Percentiles rank a stretch among this genome's conserved stretches.
Conservation (phyloP, 2,329 filamentous ascomycete genomes). For the Fusarium tricinctum region DNA sequence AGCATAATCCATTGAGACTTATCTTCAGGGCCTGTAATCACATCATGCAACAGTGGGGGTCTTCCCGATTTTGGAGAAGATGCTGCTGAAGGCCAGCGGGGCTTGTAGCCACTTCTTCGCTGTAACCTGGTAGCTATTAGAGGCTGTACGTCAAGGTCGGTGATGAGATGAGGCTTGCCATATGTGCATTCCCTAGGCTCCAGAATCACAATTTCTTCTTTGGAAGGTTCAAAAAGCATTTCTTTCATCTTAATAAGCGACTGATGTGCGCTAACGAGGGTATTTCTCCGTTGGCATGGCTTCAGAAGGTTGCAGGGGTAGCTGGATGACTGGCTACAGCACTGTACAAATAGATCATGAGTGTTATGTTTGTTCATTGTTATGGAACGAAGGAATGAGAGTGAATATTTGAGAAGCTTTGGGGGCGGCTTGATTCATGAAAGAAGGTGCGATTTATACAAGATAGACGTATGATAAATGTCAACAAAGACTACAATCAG, state of each 20-base stretch:
- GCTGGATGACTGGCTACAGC: neutral
- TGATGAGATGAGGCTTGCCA: neutral
- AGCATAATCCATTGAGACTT: neutral
- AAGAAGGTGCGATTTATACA: too few species aligned
- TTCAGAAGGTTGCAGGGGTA: neutral
- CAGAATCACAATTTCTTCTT: neutral
- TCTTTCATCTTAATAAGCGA: neutral
- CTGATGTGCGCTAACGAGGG: neutral
- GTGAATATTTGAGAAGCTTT: too few species aligned
- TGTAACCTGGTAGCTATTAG: neutral
- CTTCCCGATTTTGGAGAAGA: constrained; percentile 20
- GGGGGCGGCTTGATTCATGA: too few species aligned
- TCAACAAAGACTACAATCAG: neutral
- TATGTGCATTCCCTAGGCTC: neutral
- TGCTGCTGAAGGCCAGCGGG: neutral
- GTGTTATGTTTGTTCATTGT: too few species aligned
- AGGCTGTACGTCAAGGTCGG: neutral
- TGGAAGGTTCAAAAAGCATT: neutral
- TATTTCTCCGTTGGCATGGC: neutral
- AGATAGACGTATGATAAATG: neutral
- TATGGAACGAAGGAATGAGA: too few species aligned
- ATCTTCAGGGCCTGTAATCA: neutral
- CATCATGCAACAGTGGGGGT: constrained; percentile 22
- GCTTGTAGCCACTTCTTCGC: neutral
- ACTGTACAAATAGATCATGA: neutral